Conservation (phyloP, 495 filamentous ascomycete genomes). For the Aspergillus nidulans region DNA sequence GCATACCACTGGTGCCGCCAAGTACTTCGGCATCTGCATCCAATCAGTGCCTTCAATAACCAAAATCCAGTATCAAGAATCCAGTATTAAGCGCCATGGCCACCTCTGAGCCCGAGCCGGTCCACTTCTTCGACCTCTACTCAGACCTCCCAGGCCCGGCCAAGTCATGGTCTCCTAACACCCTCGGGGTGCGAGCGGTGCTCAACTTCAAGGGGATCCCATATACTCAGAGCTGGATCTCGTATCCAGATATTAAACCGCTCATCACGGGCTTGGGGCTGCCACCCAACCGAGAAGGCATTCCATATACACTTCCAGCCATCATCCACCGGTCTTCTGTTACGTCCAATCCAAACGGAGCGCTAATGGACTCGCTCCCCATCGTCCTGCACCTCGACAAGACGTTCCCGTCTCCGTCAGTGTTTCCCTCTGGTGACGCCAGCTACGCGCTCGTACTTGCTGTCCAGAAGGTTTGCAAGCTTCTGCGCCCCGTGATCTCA, state of each 20-base stretch:
- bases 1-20: no score
- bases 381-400: slow-evolving; percentile 34
- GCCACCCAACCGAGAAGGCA: slow-evolving; percentile 11
- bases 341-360: slow-evolving; percentile 19
- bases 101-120: not conserved
- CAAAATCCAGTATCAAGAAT: no score
- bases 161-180: slow-evolving; percentile 38
- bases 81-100: not conserved
- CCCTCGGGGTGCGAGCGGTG: slow-evolving; percentile 29
- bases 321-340: slow-evolving; percentile 28
- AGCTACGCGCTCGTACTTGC: slow-evolving; percentile 24
- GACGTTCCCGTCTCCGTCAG: slow-evolving; percentile 23
- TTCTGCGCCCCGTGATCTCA: not conserved
- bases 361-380: slow-evolving; percentile 34
- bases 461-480: slow-evolving; percentile 2
- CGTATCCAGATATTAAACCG: slow-evolving; percentile 34
- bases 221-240: slow-evolving; percentile 37
- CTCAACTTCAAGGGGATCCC: slow-evolving; percentile 36
- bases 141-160: slow-evolving; percentile 14
- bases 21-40: no score
- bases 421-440: slow-evolving; percentile 31
- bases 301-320: slow-evolving; percentile 29
- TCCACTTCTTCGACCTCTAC: slow-evolving; percentile 11
- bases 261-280: slow-evolving; percentile 22
- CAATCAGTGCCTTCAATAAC: no score